Base-by-base conservation (phyloP, 2,329 filamentous ascomycete genomes). In the Clarireedia hainanense region DNA sequence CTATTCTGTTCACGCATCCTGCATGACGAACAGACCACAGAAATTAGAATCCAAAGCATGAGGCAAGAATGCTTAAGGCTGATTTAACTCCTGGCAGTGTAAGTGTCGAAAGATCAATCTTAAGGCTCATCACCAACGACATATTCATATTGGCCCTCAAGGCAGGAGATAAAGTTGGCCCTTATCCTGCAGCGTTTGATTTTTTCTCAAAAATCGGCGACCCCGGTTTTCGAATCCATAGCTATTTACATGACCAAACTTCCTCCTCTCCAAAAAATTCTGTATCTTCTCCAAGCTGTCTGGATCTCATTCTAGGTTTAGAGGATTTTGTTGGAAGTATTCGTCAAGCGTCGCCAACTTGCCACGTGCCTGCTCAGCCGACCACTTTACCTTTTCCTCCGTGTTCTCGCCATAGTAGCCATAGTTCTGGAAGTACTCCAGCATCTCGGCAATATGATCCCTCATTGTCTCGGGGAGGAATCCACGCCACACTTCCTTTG, bases 391-490 rank as follows among this genome's bases (percentile, higher is more conserved):
- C 59, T 64, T 54, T n/a, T 67, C 55, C 61, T 68, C 63, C 23
- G 62, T 62, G 27, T 63, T 64, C 3, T 65, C 61, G 3, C 71
- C 72, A 59, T 61, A 73, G 55, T 73, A 72, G 5, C 70, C 71
- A 59, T 66, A 70, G 50, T 72, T 68, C 17, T 68, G 62, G 20
- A 56, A 47, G 20, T 61, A 67, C 10, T 30, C 48, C 14, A 68
- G 62, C 26, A 40, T 59, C 7, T 66, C 65, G 34, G 57, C 53
- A 30, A 65, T 59, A 17, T 63, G 56, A 4, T 66, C 63, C 15
- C 17, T 37, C 23, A 50, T 23, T 7, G 24, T n/a, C 9, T 15
- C 20, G 10, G 57, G 53, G 9, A 58, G 27, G 37, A 43, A 24
- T 55, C 12, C 20, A 15, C 43, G 39, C 37, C 46, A 60, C 60